Evolutionary conservation across 2,329 filamentous ascomycete genomes (phyloP), one percentile per base, ranked within the genome.

Genomic region (Pestalotiopsis sp.): DNA sequence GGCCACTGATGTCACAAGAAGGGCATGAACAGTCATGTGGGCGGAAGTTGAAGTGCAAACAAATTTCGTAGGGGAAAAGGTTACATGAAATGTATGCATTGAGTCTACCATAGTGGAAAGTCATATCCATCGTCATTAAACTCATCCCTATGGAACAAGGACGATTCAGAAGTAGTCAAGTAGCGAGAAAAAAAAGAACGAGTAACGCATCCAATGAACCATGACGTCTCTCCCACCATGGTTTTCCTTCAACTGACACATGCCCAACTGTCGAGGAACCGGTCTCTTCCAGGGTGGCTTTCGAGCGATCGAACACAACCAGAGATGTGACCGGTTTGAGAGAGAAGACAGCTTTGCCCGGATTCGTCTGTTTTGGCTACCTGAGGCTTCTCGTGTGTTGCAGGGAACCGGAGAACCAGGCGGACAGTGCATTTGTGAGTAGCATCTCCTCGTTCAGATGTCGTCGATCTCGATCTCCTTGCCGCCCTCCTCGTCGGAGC

Each of bases 381-480:
- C 58, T 61, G 35, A 20, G n/a, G 58, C 26, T 35, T 39, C 35
- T 26, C 58, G 24, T 44, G 39, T 65, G 55, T 35, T 35, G 30
- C 30, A 35, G 30, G 17, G 39, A 65, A 56, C 10, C 40, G n/a
- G 48, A 65, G 14, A 44, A 57, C 62, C 64, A 60, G 69, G 65
- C 66, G 68, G 68, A 66, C 63, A 40, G 68, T 24, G 66, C 38
- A 39, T 52, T 35, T 14, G 11, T 22, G 14, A 24, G n/a, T 14
- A 64, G n/a, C 38, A 52, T 58, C 56, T 17, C 14, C 22, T 38
- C 9, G 35, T 38, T 88, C 90, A 98, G 81, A 98, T 97, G 82
- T 98, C 94, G 84, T 98, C 95, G 80, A 97, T 93, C 80, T 97
- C 94, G 77, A 98, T 90, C 75, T 97, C 94, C 79, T 81, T 82